A percentile compares a stretch with the other conserved stretches of the same genome.
These are phyloP conservation scores for Graphiopsis chlorocephala DNA, from an alignment of 2,329 filamentous ascomycete species.

Conservation along the genomic window DNA sequence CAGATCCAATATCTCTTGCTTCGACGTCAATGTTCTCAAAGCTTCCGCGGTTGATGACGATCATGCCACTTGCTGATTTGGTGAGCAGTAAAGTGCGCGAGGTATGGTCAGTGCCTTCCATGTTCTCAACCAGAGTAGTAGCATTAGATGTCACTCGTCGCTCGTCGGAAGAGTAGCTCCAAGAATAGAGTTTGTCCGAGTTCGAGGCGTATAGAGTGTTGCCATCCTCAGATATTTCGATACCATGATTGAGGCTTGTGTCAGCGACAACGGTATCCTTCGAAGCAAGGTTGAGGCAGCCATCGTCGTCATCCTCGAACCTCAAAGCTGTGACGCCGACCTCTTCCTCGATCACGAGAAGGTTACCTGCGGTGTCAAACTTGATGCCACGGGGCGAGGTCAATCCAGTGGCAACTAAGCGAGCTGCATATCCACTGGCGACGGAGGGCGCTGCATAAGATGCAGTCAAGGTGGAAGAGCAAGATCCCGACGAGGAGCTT, in stretches of 20 bases:
- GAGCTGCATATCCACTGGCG: slow-evolving; percentile 41
- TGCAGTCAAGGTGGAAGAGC: slow-evolving; percentile 38
- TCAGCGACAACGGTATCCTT: slow-evolving; percentile 29
- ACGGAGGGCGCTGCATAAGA: slow-evolving; percentile 41
- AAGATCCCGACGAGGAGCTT: slow-evolving; percentile 21
- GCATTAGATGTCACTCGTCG: slow-evolving; percentile 46
- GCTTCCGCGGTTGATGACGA: slow-evolving; percentile 67
- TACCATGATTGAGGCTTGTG: slow-evolving; percentile 50
- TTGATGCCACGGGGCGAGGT: slow-evolving; percentile 45
- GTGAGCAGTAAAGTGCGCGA: slow-evolving; percentile 67
- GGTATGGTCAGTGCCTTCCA: slow-evolving; percentile 60
- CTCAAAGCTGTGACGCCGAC: slow-evolving; percentile 27
- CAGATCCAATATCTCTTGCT: slow-evolving; percentile 52
- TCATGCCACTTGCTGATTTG: slow-evolving; percentile 49
- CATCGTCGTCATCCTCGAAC: slow-evolving; percentile 23
- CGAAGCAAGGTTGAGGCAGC: slow-evolving; percentile 25
- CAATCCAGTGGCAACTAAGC: slow-evolving; percentile 47
- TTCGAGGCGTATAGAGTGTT: slow-evolving; percentile 56
- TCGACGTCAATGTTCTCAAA: slow-evolving; percentile 59
- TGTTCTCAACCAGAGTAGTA: slow-evolving; percentile 58
- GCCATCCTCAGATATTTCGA: slow-evolving; percentile 47
- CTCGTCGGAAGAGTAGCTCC: slow-evolving; percentile 55
- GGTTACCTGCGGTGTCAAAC: slow-evolving; percentile 47
- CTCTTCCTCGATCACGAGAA: slow-evolving; percentile 49
- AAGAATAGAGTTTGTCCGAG: slow-evolving; percentile 56